Percentiles rank a stretch among this genome's conserved stretches.
Conservation (phyloP, 1,284 basidiomycete genomes). For the Cutaneotrichosporon sp. region DNA sequence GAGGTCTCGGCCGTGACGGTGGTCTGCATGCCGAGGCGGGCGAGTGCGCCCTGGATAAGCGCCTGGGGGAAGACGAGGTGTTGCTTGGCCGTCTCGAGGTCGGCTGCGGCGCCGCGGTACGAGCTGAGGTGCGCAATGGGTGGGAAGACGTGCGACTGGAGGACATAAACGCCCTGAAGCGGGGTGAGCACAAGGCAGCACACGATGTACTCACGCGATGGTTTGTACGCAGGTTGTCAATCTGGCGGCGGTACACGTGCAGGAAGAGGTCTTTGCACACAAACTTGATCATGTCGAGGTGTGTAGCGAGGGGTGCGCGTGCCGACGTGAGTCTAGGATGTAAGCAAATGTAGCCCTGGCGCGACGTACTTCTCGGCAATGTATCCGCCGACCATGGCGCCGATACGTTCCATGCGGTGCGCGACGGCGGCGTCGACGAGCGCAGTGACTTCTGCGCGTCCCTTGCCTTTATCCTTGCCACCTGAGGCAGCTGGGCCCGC, state of each 20-base stretch:
- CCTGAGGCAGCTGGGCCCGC: neutral
- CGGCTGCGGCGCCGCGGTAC: constrained; percentile 62
- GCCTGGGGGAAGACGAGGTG: constrained; percentile 74
- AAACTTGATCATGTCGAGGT: constrained; percentile 88
- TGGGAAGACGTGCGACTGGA: constrained; percentile 85
- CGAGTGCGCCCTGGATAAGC: constrained; percentile 73
- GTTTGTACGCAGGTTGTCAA: constrained; percentile 90
- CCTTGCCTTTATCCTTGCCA: constrained; percentile 22
- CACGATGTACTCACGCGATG: constrained; percentile 74
- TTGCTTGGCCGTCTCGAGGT: constrained; percentile 66
- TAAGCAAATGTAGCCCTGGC: constrained; percentile 2
- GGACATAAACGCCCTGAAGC: constrained; percentile 78
- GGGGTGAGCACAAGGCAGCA: neutral
- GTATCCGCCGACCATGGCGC: constrained; percentile 77
- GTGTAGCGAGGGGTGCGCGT: constrained; percentile 67
- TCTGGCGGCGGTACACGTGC: constrained; percentile 62
- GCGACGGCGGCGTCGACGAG: constrained; percentile 66
- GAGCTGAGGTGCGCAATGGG: constrained; percentile 71
- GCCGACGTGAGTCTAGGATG: constrained; percentile 65
- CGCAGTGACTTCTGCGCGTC: constrained; percentile 52
- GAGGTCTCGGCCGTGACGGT: constrained; percentile 70
- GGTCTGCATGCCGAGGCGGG: constrained; percentile 67
- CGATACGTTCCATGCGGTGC: constrained; percentile 70
- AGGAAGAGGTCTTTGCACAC: constrained; percentile 82
- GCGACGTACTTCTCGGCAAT: constrained; percentile 69